phyloP scores from a whole-genome alignment of 2,329 filamentous ascomycete genomes.

The Dactylellina drechsleri region DNA sequence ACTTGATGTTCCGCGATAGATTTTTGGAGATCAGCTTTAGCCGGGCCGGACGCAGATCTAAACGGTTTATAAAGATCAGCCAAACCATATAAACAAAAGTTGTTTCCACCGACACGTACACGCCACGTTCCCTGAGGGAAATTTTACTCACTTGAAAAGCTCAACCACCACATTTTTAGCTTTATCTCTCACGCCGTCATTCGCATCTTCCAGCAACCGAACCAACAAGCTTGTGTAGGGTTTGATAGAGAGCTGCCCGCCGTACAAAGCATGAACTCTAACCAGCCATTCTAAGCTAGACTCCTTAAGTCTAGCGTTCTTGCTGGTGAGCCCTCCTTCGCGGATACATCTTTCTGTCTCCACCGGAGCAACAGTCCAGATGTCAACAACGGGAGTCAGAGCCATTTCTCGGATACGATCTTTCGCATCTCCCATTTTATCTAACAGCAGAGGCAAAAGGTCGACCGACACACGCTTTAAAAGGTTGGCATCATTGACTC shows the following conservation, averaged over 20 bases:
- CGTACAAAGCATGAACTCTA: constrained; percentile 69
- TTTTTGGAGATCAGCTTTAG: constrained; percentile 87
- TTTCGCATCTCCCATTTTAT: constrained; percentile 87
- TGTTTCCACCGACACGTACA: background rate
- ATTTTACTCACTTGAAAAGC: constrained; percentile 75
- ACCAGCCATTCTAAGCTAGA: constrained; percentile 84
- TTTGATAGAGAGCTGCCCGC: constrained; percentile 76
- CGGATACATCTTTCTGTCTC: constrained; percentile 85
- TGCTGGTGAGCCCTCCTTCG: constrained; percentile 79
- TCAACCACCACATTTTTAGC: constrained; percentile 86
- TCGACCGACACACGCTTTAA: constrained; percentile 73
- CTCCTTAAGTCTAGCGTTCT: constrained; percentile 86
- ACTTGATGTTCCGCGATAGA: constrained; percentile 87
- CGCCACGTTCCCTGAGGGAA: constrained; percentile 10
- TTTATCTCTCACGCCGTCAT: constrained; percentile 83
- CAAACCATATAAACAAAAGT: background rate
- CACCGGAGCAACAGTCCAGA: constrained; percentile 74
- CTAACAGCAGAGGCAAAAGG: constrained; percentile 79
- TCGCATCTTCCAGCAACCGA: constrained; percentile 87
- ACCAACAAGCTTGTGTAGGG: constrained; percentile 84
- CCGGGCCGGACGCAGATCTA: constrained; percentile 79
- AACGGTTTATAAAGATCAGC: constrained; percentile 40
- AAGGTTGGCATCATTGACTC: constrained; percentile 81
- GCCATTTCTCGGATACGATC: constrained; percentile 83
- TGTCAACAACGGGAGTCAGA: constrained; percentile 77